Base-by-base conservation (phyloP, 1,284 basidiomycete genomes). In the Tilletia walkeri region DNA sequence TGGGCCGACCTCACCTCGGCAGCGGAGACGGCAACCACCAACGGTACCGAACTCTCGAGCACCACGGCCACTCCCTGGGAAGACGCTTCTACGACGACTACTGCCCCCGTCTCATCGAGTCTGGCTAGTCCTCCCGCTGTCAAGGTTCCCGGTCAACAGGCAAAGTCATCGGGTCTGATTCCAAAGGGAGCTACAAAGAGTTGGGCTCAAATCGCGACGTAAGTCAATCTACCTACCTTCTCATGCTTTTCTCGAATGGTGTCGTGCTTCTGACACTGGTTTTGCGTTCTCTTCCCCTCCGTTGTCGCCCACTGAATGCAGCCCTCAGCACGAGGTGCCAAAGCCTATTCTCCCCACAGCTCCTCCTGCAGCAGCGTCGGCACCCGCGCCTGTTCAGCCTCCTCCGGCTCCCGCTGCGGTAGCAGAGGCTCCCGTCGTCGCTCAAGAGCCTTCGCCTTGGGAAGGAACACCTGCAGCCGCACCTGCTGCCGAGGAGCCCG, bases 131-230 rank as follows among this genome's bases (percentile, higher is more conserved):
- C 56, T 16, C 72, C 73, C 36, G 74, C 75, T 16, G 74, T 75
- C 69, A 74, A 76, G 75, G 77, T 75, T 16, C 78, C 77, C 30
- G 69, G 47, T 41, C 53, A 36, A 12, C 30, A 34, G n/a, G 18
- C 50, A 34, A 50, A 59, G 45, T 48, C 54, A 5, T 61, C 67
- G 4, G 36, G 47, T 18, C 61, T 39, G 16, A 66, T 68, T 47
- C 69, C 72, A 20, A 66, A 47, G 50, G 54, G 54, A 12, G 48
- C 72, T 20, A 68, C 54, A 50, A 78, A 78, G 81, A 82, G 78
- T 76, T 83, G 81, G 81, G 81, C 81, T 67, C 81, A 83, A 71
- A 78, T 83, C 45, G 81, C 81, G 53, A 61, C 78, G 79, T 67
- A 72, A 76, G 71, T 76, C 72, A n/a, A 18, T 14, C 24, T 24